Evolutionary conservation across 768 basidiomycete genomes (phyloP).

Genomic region (Russula lepida): DNA sequence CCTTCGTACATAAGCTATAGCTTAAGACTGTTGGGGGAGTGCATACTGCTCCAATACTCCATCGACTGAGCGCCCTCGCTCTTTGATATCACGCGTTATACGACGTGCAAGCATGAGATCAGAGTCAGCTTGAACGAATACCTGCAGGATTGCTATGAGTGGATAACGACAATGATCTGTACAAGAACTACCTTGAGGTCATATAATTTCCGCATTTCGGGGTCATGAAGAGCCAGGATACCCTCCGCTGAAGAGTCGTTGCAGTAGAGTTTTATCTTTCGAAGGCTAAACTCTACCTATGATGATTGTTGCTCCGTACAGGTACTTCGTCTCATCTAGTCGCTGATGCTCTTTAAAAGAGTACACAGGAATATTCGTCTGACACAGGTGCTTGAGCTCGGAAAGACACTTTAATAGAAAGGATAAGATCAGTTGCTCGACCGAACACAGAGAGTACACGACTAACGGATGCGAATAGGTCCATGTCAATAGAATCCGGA

Average conservation of each 20-base stretch:
- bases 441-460: background rate
- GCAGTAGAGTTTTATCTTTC: background rate
- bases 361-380: constrained; percentile 87
- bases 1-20: constrained; percentile 31
- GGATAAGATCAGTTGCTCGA: background rate
- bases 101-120: constrained; percentile 96
- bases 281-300: constrained; percentile 44
- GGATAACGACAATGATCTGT: background rate
- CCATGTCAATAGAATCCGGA: constrained; percentile 88
- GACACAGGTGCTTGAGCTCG: constrained; percentile 78
- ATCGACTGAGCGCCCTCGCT: constrained; percentile 77
- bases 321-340: constrained; percentile 67
- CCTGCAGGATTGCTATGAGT: constrained; percentile 31
- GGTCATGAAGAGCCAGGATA: constrained; percentile 83
- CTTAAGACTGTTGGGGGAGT: background rate
- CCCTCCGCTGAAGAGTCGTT: constrained; percentile 59
- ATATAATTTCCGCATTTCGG: constrained; percentile 68
- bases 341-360: constrained; percentile 89
- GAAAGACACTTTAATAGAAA: constrained; percentile 53
- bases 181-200: constrained; percentile 66
- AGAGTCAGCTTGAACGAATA: constrained; percentile 89
- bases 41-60: constrained; percentile 84
- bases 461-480: constrained; percentile 69
- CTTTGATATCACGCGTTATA: constrained; percentile 77
- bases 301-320: constrained; percentile 90